Base-by-base conservation (phyloP, 768 basidiomycete species). In the Xanthoconium stramineum region DNA sequence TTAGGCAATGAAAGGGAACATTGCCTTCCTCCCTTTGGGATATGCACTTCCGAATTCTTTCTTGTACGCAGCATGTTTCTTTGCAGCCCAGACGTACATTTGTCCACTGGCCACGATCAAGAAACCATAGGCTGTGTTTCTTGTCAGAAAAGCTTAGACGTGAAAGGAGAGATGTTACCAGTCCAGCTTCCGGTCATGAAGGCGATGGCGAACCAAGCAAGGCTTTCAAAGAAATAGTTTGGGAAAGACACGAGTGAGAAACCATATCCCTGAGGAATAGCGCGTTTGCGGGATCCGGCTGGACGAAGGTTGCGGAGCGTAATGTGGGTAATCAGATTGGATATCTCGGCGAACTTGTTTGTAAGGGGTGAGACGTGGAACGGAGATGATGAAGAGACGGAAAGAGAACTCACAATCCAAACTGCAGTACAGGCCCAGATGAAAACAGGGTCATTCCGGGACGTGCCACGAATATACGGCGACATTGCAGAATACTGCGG, bases 21-120 rank as follows among this genome's bases (percentile, higher is more conserved):
- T 84, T 36, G 83, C 86, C 71, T 87, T 92, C 71, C 94, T 78
- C 20, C 72, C 75, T 62, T 74, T 80, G 43, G 84, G 94, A 67
- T 93, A 96, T 55, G 87, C 83, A 61, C 83, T 86, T 35, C 94
- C 94, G 62, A 98, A 97, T 71, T 99, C 96, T 67, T 88, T 94
- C 79, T 85, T 91, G 76, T 98, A 98, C 50, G 80, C 80, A 52
- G 73, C 76, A 64, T 98, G 95, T 76, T 97, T 98, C 78, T 95
- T 93, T 39, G 81, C 65, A 14, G 95, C 95, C 97, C 97, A 99
- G 8, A 80, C 61, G 13, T 78, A 75, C 94, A 98, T 98, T 62
- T 85, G 85, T 35, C 59, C 80, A 0, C 76, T 75, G 2, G 81
- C 78, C 40, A 91, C 79, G 11, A 74, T 77, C 44, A 83, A 70